Conservation (phyloP, 1,284 basidiomycete species). For the Tylopilus sp. region DNA sequence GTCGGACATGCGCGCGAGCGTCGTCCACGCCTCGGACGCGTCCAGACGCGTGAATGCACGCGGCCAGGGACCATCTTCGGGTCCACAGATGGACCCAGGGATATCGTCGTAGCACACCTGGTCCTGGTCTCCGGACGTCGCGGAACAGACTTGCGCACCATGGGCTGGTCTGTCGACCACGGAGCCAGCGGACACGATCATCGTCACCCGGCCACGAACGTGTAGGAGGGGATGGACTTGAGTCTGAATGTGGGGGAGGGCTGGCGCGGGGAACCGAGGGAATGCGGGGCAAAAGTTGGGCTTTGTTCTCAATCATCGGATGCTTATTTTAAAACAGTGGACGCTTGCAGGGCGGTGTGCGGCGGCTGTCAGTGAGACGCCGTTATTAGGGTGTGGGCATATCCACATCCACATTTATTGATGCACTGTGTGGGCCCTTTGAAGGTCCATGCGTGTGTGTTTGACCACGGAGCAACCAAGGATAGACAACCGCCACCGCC, state of each 20-base stretch:
- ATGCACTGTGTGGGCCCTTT: conserved; percentile 19
- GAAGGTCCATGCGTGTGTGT: conserved; percentile 28
- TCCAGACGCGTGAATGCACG: conserved; percentile 49
- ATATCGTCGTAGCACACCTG: conserved; percentile 46
- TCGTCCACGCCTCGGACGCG: conserved; percentile 46
- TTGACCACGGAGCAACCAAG: conserved; percentile 15
- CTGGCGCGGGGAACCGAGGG: neutral
- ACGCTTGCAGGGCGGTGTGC: conserved; percentile 24
- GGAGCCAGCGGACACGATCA: conserved; percentile 22
- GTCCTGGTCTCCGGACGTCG: conserved; percentile 29
- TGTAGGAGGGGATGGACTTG: neutral
- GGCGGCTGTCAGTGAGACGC: conserved; percentile 1
- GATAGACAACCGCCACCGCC: conserved; percentile 16
- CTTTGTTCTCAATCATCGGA: neutral
- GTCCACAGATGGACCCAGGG: conserved; percentile 53
- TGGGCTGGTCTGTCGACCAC: conserved; percentile 25
- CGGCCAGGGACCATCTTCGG: conserved; percentile 62
- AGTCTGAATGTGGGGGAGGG: no score
- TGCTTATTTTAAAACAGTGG: conserved; percentile 29
- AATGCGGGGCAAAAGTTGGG: conserved; percentile 4
- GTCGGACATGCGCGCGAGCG: conserved; percentile 45
- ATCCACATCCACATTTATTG: conserved; percentile 27
- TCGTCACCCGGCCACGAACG: conserved; percentile 8
- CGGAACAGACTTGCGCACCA: conserved; percentile 27
- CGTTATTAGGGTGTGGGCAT: conserved; percentile 19